phyloP scores from a whole-genome alignment of 148 eudicot species.

The Silene uniflora region DNA sequence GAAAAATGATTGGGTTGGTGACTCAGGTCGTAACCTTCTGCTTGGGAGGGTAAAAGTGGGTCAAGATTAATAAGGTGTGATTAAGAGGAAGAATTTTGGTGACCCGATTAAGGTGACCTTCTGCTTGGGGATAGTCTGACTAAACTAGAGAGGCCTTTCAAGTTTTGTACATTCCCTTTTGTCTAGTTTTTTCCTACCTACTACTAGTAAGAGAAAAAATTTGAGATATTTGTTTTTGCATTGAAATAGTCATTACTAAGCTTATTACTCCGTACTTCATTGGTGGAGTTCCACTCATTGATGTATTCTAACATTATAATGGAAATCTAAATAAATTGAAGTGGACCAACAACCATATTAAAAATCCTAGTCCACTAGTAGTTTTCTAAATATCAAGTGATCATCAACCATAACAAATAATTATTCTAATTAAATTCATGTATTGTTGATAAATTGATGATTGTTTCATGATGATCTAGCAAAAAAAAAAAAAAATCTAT shows the following conservation, averaged over 20 bases:
- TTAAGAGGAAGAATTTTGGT: no score
- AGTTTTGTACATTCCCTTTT: conserved; percentile 13
- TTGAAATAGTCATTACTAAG: conserved; percentile 15
- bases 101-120: no score
- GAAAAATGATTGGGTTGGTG: no score
- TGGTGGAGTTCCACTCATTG: conserved; percentile 26
- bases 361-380: conserved; percentile 19
- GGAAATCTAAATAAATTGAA: background rate
- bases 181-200: conserved; percentile 19
- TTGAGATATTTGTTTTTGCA: background rate
- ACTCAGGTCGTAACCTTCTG: no score
- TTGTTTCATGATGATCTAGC: background rate
- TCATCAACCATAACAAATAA: background rate
- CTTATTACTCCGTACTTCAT: background rate
- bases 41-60: no score
- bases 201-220: conserved; percentile 22
- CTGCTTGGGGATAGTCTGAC: no score
- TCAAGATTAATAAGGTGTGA: no score
- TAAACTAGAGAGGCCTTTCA: conserved; percentile 20
- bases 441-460: background rate
- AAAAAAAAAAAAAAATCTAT: no score
- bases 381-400: no score
- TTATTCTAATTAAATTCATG: background rate
- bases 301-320: background rate
- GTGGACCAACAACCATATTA: conserved; percentile 9